These are phyloP conservation scores for Coffea canephora DNA, from an alignment of 257 asterid genomes.

Conservation along the genomic window DNA sequence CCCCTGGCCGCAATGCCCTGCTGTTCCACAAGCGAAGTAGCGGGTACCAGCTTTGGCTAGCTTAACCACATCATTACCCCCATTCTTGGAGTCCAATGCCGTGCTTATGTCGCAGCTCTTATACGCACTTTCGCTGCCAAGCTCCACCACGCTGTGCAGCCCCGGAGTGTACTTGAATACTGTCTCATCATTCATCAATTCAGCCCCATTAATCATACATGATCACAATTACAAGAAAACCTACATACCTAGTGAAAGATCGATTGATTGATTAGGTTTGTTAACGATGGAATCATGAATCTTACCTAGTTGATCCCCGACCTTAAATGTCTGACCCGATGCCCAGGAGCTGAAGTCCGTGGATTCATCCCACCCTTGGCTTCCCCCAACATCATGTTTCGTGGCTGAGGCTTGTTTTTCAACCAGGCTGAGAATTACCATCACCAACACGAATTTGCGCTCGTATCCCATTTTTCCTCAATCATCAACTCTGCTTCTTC, in stretches of 20 bases:
- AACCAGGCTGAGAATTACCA: background rate
- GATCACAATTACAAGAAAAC: too few species aligned
- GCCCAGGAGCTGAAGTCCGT: conserved; percentile 73
- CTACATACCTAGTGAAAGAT: too few species aligned
- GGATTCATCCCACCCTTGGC: conserved; percentile 87
- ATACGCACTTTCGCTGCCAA: conserved; percentile 56
- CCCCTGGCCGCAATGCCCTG: conserved; percentile 72
- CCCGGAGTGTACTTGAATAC: conserved; percentile 72
- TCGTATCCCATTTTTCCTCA: conserved; percentile 12
- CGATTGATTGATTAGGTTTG: too few species aligned
- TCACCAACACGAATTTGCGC: background rate
- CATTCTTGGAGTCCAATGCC: conserved; percentile 41
- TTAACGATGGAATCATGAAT: background rate
- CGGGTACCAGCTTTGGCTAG: conserved; percentile 66
- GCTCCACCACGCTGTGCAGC: conserved; percentile 70
- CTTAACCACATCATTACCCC: conserved; percentile 59
- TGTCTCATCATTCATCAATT: conserved; percentile 5
- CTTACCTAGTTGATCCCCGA: conserved; percentile 76
- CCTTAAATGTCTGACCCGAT: conserved; percentile 65
- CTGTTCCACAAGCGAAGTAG: conserved; percentile 76
- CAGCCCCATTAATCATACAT: too few species aligned
- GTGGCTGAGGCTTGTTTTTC: conserved; percentile 41
- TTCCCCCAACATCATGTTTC: conserved; percentile 67
- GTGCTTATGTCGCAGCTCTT: conserved; percentile 59
- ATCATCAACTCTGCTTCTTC: too few species aligned